Evolutionary conservation across 176 grass and related monocot species (phyloP), one percentile per base, ranked within the genome.

Genomic region (Zoysia japonica): DNA sequence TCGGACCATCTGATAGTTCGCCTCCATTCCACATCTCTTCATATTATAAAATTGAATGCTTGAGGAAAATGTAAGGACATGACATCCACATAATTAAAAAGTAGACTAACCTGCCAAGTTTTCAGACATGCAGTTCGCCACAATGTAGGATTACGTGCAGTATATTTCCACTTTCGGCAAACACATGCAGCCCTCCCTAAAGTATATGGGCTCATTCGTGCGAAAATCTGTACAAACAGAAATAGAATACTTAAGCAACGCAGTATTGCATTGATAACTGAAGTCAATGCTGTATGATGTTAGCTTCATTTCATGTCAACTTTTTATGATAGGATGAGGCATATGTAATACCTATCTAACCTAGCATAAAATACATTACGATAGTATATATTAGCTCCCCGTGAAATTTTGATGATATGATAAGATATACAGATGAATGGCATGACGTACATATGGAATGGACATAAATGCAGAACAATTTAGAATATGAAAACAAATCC

Each of bases 91-190:
- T 74, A 53, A 45, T 37, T 61, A 77, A 85, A 63, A 74, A 9
- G 44, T 2, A 67, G 50, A 75, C 60, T 74, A 82, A 98, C 92
- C 95, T 98, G 90, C 92, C 95, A 98, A 55, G 92, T 92, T 83
- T 92, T 92, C 56, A 94, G 86, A 74, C 92, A 94, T 28, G 87
- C 88, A 71, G 76, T 74, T 35, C 84, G 90, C 95, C 92, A 98
- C 51, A 98, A 71, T 75, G 66, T 87, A 61, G 95, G 95, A 90
- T 92, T 98, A 13, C 89, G 88, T 85, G 79, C 81, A 79, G 82
- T 89, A 81, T 98, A 98, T 80, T 91, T 94, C 95, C 95, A 98
- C 62, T 92, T 94, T 36, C 91, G 91, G 61, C 95, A 98, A 42
- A 92, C 92, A 46, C 90, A 92, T 78, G 95, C 77, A 63, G 90